These are phyloP conservation scores for Camelina hispida DNA, from an alignment of 345 rosid species.

Conservation along the genomic window DNA sequence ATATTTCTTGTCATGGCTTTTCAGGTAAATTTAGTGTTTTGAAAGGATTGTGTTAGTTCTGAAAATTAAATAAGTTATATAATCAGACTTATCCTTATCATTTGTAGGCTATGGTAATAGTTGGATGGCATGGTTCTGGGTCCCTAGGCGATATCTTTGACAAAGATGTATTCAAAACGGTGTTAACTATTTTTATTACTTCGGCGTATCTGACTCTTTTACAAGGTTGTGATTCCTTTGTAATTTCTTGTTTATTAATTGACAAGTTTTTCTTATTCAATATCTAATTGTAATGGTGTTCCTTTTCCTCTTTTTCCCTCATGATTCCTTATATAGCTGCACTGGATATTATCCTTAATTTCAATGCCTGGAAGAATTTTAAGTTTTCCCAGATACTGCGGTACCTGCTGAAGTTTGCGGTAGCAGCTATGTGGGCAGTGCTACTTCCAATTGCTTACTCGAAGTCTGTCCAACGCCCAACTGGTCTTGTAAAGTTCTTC, in stretches of 20 bases:
- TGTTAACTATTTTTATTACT: slow-evolving; percentile 84
- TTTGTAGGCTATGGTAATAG: slow-evolving; percentile 90
- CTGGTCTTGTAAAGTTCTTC: slow-evolving; percentile 70
- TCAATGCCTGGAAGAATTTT: slow-evolving; percentile 86
- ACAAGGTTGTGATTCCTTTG: slow-evolving; percentile 57
- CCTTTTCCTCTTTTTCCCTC: slow-evolving; percentile 6
- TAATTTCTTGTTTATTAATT: slow-evolving; percentile 14
- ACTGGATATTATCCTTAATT: slow-evolving; percentile 81
- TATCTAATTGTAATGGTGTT: slow-evolving; percentile 21
- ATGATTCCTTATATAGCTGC: slow-evolving; percentile 55
- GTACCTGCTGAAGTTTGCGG: slow-evolving; percentile 71
- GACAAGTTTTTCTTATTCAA: background rate
- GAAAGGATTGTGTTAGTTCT: slow-evolving; percentile 21
- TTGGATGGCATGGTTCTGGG: slow-evolving; percentile 84
- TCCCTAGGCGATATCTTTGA: slow-evolving; percentile 68
- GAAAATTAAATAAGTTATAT: background rate
- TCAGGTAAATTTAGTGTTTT: slow-evolving; percentile 61
- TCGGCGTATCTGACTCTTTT: slow-evolving; percentile 82
- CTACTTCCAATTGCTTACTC: slow-evolving; percentile 82
- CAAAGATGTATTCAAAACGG: slow-evolving; percentile 65
- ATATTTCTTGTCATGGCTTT: slow-evolving; percentile 88
- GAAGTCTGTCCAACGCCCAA: slow-evolving; percentile 74
- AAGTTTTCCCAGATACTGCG: slow-evolving; percentile 77
- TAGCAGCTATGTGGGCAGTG: slow-evolving; percentile 87
- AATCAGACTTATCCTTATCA: slow-evolving; percentile 11